A percentile compares a stretch with the other conserved stretches of the same genome.
Conservation (phyloP, 306 rosid genomes). For the Castanospermum australe region DNA sequence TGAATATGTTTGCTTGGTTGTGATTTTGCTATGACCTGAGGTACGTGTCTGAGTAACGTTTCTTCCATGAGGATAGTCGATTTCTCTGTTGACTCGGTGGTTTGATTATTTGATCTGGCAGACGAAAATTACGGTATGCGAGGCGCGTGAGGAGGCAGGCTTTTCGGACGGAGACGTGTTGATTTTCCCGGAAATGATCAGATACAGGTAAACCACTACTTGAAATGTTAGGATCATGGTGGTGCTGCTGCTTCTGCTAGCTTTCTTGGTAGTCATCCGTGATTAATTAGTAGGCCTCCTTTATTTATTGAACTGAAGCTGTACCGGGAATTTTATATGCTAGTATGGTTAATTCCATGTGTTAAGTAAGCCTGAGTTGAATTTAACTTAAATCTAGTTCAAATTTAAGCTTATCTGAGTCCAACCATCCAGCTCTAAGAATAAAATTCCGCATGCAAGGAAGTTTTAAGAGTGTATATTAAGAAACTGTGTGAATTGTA, state of each 20-base stretch:
- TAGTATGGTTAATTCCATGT: neutral
- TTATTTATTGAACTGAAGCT: neutral
- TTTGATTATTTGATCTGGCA: slow-evolving; percentile 30
- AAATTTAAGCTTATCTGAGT: neutral
- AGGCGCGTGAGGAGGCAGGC: slow-evolving; percentile 60
- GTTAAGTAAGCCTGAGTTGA: neutral
- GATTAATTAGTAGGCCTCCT: neutral
- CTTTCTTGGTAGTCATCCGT: neutral
- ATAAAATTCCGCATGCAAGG: neutral
- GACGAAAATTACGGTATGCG: slow-evolving; percentile 79
- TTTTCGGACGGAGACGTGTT: slow-evolving; percentile 72
- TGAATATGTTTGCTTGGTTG: neutral
- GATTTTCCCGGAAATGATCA: slow-evolving; percentile 86
- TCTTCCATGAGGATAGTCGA: neutral
- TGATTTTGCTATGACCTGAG: neutral
- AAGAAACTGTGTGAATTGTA: neutral
- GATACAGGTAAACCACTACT: slow-evolving; percentile 50
- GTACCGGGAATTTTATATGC: no score
- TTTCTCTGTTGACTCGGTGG: neutral
- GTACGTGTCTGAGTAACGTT: neutral
- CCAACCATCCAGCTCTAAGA: neutral
- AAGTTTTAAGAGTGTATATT: neutral
- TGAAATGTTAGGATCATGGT: neutral
- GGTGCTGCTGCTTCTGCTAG: neutral
- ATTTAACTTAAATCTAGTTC: no score